Conservation (phyloP, 2,329 filamentous ascomycete species). For the Pseudophaeomoniella oleicola region DNA sequence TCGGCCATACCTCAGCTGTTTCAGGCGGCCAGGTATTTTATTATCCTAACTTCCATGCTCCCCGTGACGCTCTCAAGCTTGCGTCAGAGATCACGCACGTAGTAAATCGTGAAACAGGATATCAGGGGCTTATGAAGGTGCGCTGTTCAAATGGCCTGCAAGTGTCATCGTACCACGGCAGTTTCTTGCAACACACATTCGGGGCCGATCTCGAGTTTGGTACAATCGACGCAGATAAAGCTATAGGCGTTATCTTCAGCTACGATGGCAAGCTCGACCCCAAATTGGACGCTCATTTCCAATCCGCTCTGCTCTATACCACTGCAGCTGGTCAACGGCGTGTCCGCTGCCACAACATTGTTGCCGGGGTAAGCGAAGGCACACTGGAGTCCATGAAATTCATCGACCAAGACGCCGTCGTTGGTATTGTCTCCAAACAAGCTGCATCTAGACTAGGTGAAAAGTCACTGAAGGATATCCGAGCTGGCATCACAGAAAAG, state of each 20-base stretch:
- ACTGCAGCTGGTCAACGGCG: constrained; percentile 77
- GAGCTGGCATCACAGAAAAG: constrained; percentile 72
- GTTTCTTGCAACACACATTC: constrained; percentile 91
- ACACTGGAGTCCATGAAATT: constrained; percentile 77
- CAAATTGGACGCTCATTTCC: constrained; percentile 94
- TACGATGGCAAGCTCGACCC: constrained; percentile 97
- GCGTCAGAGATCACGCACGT: constrained; percentile 75
- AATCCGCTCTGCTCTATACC: constrained; percentile 87
- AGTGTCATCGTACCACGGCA: constrained; percentile 85
- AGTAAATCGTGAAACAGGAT: constrained; percentile 80
- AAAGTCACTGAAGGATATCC: constrained; percentile 68
- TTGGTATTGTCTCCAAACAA: constrained; percentile 81
- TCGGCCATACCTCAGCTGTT: constrained; percentile 71
- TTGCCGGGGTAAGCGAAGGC: constrained; percentile 79
- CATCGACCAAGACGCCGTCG: constrained; percentile 88
- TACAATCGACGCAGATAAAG: constrained; percentile 83
- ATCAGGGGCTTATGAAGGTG: constrained; percentile 95
- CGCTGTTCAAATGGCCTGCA: constrained; percentile 94
- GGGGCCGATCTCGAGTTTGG: constrained; percentile 91
- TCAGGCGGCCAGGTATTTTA: constrained; percentile 96
- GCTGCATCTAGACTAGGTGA: constrained; percentile 69
- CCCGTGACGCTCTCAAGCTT: constrained; percentile 71
- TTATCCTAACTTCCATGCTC: constrained; percentile 88
- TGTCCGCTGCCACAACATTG: constrained; percentile 84
- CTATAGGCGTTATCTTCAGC: constrained; percentile 76